Evolutionary conservation across 352 stramenopile genomes (phyloP).

Genomic region (Globisporangium splendens): DNA sequence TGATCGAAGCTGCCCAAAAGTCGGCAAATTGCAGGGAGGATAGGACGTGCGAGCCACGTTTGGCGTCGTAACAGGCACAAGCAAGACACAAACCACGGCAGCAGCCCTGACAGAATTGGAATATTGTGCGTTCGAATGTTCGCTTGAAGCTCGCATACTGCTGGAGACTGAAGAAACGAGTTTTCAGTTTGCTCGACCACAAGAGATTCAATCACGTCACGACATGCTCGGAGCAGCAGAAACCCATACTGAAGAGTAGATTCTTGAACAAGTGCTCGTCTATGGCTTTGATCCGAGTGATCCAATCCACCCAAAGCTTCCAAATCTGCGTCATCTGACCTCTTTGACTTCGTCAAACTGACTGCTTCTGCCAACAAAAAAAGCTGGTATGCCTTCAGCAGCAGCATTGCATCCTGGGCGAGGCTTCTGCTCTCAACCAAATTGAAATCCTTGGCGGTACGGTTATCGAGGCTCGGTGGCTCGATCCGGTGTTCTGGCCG

Average conservation of each 20-base stretch:
- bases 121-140: conserved; percentile 37
- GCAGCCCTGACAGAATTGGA: conserved; percentile 55
- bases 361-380: conserved; percentile 74
- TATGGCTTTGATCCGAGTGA: conserved; percentile 7
- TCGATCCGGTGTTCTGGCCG: conserved; percentile 5
- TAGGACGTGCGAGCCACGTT: conserved; percentile 67
- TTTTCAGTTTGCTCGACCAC: conserved; percentile 48
- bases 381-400: conserved; percentile 77
- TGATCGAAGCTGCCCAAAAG: conserved; percentile 68
- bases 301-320: background rate
- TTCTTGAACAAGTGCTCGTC: conserved; percentile 64
- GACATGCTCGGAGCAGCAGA: conserved; percentile 57
- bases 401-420: conserved; percentile 30
- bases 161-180: conserved; percentile 31
- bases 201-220: conserved; percentile 43
- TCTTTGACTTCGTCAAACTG: conserved; percentile 49
- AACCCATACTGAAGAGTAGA: conserved; percentile 60
- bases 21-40: conserved; percentile 60
- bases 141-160: conserved; percentile 22
- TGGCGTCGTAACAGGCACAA: conserved; percentile 79
- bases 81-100: conserved; percentile 79
- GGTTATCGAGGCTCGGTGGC: background rate
- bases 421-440: conserved; percentile 16
- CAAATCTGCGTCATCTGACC: conserved; percentile 4
- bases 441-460: background rate